These are phyloP conservation scores for Epichloe bromicola DNA, from an alignment of 2,329 filamentous ascomycete genomes.

Conservation along the genomic window DNA sequence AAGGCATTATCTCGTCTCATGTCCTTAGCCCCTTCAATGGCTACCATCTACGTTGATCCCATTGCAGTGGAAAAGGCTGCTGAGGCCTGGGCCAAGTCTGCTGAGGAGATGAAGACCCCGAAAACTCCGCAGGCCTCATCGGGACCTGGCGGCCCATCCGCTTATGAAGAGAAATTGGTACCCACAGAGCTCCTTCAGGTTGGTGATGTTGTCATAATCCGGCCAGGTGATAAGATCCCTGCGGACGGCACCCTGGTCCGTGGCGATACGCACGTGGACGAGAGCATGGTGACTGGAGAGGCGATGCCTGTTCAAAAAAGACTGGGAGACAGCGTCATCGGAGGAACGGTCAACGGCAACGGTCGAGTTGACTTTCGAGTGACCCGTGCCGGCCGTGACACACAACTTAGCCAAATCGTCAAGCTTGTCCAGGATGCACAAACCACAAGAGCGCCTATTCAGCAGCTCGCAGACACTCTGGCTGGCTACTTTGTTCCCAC, in stretches of 20 bases:
- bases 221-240: constrained; percentile 92
- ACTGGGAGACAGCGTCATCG: constrained; percentile 68
- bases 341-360: constrained; percentile 89
- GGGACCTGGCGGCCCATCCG: constrained; percentile 34
- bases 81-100: constrained; percentile 50
- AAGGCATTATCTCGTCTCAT: constrained; percentile 87
- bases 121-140: constrained; percentile 25
- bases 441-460: constrained; percentile 86
- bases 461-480: constrained; percentile 78
- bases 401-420: constrained; percentile 94
- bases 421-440: constrained; percentile 97
- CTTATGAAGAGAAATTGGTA: constrained; percentile 72
- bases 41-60: constrained; percentile 88
- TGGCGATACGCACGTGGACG: constrained; percentile 87
- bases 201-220: constrained; percentile 82
- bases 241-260: constrained; percentile 79
- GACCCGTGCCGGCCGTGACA: constrained; percentile 83
- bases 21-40: constrained; percentile 93
- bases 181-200: constrained; percentile 91
- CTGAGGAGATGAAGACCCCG: constrained; percentile 22
- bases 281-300: constrained; percentile 98
- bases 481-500: constrained; percentile 89
- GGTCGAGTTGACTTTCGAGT: constrained; percentile 88
- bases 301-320: constrained; percentile 83
- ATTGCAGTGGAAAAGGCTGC: constrained; percentile 86